Conservation (phyloP, 2,329 filamentous ascomycete genomes). For the Botrytis sinoallii region DNA sequence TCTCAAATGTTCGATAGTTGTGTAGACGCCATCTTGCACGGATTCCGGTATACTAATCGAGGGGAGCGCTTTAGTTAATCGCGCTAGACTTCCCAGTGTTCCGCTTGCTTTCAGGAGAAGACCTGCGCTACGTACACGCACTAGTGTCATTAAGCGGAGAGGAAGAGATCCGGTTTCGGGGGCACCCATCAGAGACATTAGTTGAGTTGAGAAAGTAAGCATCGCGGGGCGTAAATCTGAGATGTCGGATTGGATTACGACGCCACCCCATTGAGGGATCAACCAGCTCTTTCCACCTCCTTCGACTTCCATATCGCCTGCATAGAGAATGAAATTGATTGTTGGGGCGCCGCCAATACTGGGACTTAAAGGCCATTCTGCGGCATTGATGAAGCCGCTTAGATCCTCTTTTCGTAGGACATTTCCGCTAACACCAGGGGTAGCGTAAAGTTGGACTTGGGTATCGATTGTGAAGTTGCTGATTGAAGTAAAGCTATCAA, state of each 20-base stretch:
- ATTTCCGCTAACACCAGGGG: slow-evolving; percentile 56
- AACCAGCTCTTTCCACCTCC: slow-evolving; percentile 69
- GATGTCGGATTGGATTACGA: slow-evolving; percentile 57
- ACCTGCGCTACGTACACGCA: slow-evolving; percentile 80
- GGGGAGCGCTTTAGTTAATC: slow-evolving; percentile 76
- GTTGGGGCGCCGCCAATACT: slow-evolving; percentile 92
- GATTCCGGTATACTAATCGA: slow-evolving; percentile 87
- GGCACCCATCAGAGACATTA: slow-evolving; percentile 82
- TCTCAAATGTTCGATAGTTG: slow-evolving; percentile 73
- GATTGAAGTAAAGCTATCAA: slow-evolving; percentile 75
- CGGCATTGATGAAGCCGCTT: slow-evolving; percentile 93
- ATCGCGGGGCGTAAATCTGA: slow-evolving; percentile 74
- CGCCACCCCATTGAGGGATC: slow-evolving; percentile 91
- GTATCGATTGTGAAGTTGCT: slow-evolving; percentile 96
- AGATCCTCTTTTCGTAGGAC: slow-evolving; percentile 80
- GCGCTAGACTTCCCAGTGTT: slow-evolving; percentile 87
- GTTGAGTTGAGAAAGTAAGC: slow-evolving; percentile 85
- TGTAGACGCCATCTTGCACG: slow-evolving; percentile 81
- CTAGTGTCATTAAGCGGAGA: slow-evolving; percentile 77
- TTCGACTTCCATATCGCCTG: slow-evolving; percentile 56
- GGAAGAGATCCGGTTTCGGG: slow-evolving; percentile 81
- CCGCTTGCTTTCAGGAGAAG: slow-evolving; percentile 87
- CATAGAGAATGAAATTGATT: slow-evolving; percentile 91
- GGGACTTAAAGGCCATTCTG: slow-evolving; percentile 93
- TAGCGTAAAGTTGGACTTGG: slow-evolving; percentile 92